A percentile compares a stretch with the other conserved stretches of the same genome.
Evolutionary conservation across 306 rosid species (phyloP).

Genomic region (Cucurbita ficifolia): DNA sequence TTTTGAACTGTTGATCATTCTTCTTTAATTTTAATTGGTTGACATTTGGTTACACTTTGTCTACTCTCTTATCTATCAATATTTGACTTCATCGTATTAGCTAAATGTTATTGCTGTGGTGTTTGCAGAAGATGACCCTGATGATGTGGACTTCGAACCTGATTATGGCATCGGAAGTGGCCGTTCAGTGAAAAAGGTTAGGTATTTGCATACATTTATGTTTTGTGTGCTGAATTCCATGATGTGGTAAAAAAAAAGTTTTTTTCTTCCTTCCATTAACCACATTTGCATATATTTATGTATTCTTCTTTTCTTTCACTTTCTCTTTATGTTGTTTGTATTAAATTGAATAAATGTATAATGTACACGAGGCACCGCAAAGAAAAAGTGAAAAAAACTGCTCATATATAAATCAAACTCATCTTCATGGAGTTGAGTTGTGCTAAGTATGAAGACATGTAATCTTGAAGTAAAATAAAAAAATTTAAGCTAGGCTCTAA

Average conservation of each 20-base stretch:
- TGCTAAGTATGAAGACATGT: not conserved
- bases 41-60: not conserved
- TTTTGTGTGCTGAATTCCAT: not conserved
- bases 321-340: not conserved
- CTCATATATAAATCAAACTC: not conserved
- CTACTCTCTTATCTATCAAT: not conserved
- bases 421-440: not conserved
- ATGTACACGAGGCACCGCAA: not conserved
- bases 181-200: slow-evolving; percentile 69
- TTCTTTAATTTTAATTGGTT: not conserved
- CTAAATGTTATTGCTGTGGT: slow-evolving; percentile 4
- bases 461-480: not conserved
- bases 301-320: not conserved
- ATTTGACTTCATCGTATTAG: not conserved
- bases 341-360: not conserved
- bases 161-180: slow-evolving; percentile 31
- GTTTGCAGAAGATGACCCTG: slow-evolving; percentile 90
- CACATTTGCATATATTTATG: not conserved
- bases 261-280: not conserved
- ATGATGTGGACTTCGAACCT: slow-evolving; percentile 91
- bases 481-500: not conserved
- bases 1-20: not conserved
- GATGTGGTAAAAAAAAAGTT: not conserved
- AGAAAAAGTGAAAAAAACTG: not conserved
- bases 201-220: not conserved